phyloP scores from a whole-genome alignment of 345 rosid genomes.

The Reutealis trisperma region DNA sequence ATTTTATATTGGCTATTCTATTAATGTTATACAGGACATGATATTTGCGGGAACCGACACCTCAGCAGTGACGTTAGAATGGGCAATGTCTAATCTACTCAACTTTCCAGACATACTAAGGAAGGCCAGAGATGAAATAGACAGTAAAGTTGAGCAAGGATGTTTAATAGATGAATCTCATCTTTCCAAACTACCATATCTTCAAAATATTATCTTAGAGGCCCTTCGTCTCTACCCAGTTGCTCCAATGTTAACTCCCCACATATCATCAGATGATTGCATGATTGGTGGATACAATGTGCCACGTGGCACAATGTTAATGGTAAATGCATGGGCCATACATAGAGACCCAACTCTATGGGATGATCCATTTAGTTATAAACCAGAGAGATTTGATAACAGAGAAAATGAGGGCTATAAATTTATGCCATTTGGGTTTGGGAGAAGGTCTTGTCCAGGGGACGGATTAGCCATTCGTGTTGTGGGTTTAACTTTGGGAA shows the following conservation, averaged over 20 bases:
- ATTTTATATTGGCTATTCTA: too few relatives aligned
- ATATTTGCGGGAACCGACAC: not conserved
- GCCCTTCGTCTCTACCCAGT: not conserved
- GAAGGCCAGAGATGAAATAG: not conserved
- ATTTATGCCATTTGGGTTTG: slow-evolving; percentile 19
- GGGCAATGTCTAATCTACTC: too few relatives aligned
- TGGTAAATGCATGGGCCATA: too few relatives aligned
- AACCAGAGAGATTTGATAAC: slow-evolving; percentile 18
- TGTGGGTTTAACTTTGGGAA: not conserved
- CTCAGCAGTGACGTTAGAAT: not conserved
- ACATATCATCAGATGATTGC: not conserved
- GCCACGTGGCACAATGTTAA: too few relatives aligned
- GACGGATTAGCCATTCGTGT: slow-evolving; percentile 14
- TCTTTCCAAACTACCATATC: not conserved
- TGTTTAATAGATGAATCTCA: not conserved
- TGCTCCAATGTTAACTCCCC: not conserved
- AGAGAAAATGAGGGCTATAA: not conserved
- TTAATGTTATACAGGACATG: too few relatives aligned
- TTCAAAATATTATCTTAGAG: not conserved
- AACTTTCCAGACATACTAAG: not conserved
- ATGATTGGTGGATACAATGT: not conserved
- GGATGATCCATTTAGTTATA: slow-evolving; percentile 20
- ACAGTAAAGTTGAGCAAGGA: not conserved
- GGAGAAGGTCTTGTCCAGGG: slow-evolving; percentile 13
- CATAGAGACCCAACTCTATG: not conserved